Conservation (phyloP, 73 alveolate species). For the Durusdinium trenchii region DNA sequence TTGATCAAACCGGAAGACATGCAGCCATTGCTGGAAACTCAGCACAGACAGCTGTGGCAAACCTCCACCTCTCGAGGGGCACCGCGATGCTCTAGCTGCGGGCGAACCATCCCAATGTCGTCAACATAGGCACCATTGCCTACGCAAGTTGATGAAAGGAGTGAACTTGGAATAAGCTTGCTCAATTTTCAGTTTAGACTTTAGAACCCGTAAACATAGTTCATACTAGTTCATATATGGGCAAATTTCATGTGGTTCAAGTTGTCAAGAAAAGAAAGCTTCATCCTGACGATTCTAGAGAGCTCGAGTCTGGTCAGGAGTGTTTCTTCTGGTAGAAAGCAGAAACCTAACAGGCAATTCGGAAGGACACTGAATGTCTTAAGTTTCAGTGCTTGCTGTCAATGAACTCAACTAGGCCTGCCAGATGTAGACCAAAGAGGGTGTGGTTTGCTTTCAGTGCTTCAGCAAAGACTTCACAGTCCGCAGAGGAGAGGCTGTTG, state of each 20-base stretch:
- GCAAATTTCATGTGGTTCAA: too few relatives aligned
- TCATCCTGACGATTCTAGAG: too few relatives aligned
- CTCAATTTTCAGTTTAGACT: too few relatives aligned
- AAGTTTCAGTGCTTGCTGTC: background rate
- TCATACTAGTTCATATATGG: too few relatives aligned
- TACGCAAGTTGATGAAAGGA: too few relatives aligned
- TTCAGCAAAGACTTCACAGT: conserved; percentile 43
- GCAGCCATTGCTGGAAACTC: too few relatives aligned
- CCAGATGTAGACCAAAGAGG: conserved; percentile 48
- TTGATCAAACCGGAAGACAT: too few relatives aligned
- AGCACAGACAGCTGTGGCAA: too few relatives aligned
- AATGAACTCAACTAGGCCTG: background rate
- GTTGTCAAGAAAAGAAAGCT: too few relatives aligned
- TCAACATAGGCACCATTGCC: conserved; percentile 72
- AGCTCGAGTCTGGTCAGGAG: background rate
- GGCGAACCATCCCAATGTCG: conserved; percentile 62
- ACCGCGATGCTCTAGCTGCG: conserved; percentile 17
- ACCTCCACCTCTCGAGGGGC: conserved; percentile 35
- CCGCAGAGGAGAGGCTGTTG: conserved; percentile 22
- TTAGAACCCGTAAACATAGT: too few relatives aligned
- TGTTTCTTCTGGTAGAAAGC: background rate
- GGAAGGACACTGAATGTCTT: background rate
- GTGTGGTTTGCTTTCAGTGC: conserved; percentile 24
- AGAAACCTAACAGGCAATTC: too few relatives aligned
- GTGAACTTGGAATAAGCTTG: too few relatives aligned